Conservation (phyloP, 352 stramenopile genomes). For the Blastocystis hominis region DNA sequence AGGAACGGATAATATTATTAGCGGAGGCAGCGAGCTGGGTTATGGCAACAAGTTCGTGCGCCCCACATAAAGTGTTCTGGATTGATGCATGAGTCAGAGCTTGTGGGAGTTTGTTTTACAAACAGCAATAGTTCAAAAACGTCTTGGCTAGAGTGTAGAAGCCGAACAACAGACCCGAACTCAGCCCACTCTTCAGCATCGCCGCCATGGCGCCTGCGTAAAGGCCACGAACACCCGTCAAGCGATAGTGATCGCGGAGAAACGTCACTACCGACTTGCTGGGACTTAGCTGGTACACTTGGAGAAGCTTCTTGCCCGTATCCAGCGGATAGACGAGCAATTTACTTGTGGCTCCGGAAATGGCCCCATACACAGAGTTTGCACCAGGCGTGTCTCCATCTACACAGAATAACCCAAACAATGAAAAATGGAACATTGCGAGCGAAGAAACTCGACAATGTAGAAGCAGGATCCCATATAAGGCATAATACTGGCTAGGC, state of each 20-base stretch:
- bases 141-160: slow-evolving; percentile 14
- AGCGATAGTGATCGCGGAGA: neutral
- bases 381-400: neutral
- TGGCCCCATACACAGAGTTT: slow-evolving; percentile 14
- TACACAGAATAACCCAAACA: neutral
- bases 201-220: slow-evolving; percentile 22
- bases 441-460: slow-evolving; percentile 6
- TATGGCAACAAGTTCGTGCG: slow-evolving; percentile 56
- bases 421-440: neutral
- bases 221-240: neutral
- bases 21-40: slow-evolving; percentile 42
- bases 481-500: slow-evolving; percentile 11
- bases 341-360: slow-evolving; percentile 7
- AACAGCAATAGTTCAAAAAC: neutral
- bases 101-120: neutral
- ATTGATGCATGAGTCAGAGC: neutral
- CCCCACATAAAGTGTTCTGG: neutral
- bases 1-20: slow-evolving; percentile 54
- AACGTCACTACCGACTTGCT: neutral
- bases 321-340: slow-evolving; percentile 42
- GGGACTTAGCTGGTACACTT: slow-evolving; percentile 2
- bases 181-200: slow-evolving; percentile 35
- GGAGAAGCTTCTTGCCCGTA: slow-evolving; percentile 41
- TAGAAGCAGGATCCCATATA: slow-evolving; percentile 48
- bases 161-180: slow-evolving; percentile 36